Evolutionary conservation across 2,329 filamentous ascomycete genomes (phyloP).

Genomic region (Sclerotinia minor): DNA sequence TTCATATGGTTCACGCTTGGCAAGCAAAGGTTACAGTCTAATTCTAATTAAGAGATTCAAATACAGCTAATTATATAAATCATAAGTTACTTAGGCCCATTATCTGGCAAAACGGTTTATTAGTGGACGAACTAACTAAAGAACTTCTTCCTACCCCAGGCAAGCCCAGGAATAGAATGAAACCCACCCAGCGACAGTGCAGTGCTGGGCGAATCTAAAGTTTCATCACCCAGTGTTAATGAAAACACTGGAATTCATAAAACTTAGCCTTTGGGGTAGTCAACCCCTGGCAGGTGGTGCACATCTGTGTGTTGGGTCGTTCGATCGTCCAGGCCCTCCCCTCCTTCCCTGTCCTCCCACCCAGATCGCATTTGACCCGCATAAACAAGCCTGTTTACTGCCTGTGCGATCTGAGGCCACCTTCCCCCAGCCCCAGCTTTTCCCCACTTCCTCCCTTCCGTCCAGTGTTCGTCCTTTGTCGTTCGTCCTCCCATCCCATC

Average conservation of each 20-base stretch:
- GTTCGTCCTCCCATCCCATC: background rate
- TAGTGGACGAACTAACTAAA: too few species aligned
- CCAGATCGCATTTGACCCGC: background rate
- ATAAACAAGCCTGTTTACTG: background rate
- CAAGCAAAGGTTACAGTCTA: too few species aligned
- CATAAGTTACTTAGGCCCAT: too few species aligned
- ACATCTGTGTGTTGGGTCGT: background rate
- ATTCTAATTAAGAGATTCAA: too few species aligned
- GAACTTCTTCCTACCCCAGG: slow-evolving; percentile 12
- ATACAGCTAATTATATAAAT: too few species aligned
- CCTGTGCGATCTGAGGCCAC: background rate
- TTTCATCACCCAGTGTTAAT: background rate
- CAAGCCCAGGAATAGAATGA: slow-evolving; percentile 14
- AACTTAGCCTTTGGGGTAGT: background rate
- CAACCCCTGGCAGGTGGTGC: background rate
- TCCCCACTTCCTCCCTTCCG: too few species aligned
- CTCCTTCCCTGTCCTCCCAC: too few species aligned
- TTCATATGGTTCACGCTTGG: too few species aligned
- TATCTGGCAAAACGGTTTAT: background rate
- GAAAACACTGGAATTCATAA: background rate
- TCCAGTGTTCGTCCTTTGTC: too few species aligned
- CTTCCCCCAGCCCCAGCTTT: background rate
- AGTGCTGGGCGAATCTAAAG: background rate
- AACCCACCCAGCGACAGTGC: slow-evolving; percentile 9
- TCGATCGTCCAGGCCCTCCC: background rate